Evolutionary conservation across 306 rosid species (phyloP), one percentile per base, ranked within the genome.

Genomic region (Prunus persica): DNA sequence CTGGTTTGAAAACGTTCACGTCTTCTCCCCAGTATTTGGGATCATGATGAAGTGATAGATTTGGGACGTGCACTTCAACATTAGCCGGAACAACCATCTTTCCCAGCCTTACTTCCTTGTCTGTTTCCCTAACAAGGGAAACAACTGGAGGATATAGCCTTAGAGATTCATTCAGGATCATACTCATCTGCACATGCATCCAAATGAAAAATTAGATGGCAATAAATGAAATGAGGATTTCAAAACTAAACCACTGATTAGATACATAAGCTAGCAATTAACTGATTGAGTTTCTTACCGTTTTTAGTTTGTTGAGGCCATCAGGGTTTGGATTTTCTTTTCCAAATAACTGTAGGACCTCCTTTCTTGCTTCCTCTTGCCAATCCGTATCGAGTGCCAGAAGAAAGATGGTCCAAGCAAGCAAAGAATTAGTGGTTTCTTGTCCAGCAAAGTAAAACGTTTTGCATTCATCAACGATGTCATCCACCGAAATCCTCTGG

Each of bases 91-190:
- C 45, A 65, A 41, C 19, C 11, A 32, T 12, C 10, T 15, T 34
- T 15, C 69, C 69, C 25, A 65, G 6, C 18, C 47, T 65, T 2
- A 65, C 69, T 34, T 65, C 69, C 22, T 14, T 65, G 34, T 11
- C 49, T 5, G 46, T 3, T 65, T 65, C 19, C 34, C 69, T 65
- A 9, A 38, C 11, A 34, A 34, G 47, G n/a, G 47, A 32, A 19
- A 32, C 24, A 13, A 65, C 11, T 14, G 49, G 49, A 2, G 49
- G 46, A 65, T 65, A 65, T 15, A 65, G 19, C 6, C 69, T 65
- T 14, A 65, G 50, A 34, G 69, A 65, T n/a, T 65, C 69, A 65
- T 65, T 65, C 5, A 65, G 18, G 13, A 65, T 65, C 69, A 65
- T 65, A 3, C 14, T 65, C 50, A 65, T 65, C 69, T 65, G 50